These are phyloP conservation scores for Serendipita sp. DNA, from an alignment of 768 basidiomycete species.

Conservation along the genomic window DNA sequence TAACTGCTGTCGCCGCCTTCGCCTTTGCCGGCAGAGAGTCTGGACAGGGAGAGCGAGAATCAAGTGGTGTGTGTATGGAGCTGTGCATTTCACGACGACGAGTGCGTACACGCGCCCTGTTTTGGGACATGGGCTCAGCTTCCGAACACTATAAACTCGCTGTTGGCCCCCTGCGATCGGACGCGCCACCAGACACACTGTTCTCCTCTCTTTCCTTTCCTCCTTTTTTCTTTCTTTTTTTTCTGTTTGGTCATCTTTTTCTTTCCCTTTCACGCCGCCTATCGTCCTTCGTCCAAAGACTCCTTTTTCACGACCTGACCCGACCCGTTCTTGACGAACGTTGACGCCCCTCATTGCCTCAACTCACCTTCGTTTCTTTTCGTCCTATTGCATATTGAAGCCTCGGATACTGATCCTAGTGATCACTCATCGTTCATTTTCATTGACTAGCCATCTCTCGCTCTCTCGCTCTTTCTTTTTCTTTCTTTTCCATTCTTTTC, in stretches of 20 bases:
- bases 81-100: no score
- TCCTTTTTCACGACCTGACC: constrained; percentile 1
- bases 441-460: not conserved
- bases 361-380: not conserved
- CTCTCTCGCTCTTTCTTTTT: not conserved
- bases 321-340: constrained; percentile 6
- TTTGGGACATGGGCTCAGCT: not conserved
- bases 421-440: not conserved
- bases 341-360: not conserved
- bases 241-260: not conserved
- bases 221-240: no score
- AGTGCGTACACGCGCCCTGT: not conserved
- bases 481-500: not conserved
- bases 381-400: not conserved
- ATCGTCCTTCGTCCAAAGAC: not conserved
- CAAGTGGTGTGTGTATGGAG: no score
- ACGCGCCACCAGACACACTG: not conserved
- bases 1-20: no score
- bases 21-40: no score
- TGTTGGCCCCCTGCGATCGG: not conserved
- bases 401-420: not conserved
- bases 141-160: not conserved
- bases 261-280: not conserved
- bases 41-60: no score
- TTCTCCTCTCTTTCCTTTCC: no score